A percentile compares a stretch with the other conserved stretches of the same genome.
phyloP scores from a whole-genome alignment of 192 early-diverging fungal species.

The Rhizophagus sp. region DNA sequence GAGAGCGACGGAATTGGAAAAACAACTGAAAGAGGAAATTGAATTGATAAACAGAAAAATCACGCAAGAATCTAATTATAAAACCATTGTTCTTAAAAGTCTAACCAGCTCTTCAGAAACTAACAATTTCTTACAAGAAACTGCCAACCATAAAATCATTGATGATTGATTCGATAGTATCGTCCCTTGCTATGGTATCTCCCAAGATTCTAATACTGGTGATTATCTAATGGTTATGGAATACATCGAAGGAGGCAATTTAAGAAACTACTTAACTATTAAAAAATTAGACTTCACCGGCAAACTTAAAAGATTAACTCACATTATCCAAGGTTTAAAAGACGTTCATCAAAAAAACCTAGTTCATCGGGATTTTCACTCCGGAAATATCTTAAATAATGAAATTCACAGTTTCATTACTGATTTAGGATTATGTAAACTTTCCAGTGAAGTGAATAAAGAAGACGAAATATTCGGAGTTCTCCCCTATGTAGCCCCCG shows the following conservation, averaged over 20 bases:
- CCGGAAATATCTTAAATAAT: slow-evolving; percentile 43
- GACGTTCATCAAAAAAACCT: slow-evolving; percentile 38
- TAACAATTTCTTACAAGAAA: neutral
- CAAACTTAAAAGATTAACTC: slow-evolving; percentile 1
- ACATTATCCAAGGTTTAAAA: slow-evolving; percentile 34
- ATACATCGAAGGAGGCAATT: slow-evolving; percentile 25
- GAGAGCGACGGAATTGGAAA: too few species aligned
- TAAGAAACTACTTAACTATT: too few species aligned
- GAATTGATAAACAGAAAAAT: too few species aligned
- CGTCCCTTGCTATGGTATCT: slow-evolving; percentile 34
- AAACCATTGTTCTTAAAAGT: neutral
- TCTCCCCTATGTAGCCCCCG: slow-evolving; percentile 39
- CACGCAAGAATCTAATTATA: too few species aligned
- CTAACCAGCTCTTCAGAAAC: neutral
- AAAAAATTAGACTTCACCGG: neutral
- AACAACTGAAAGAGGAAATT: too few species aligned
- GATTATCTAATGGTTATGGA: slow-evolving; percentile 46
- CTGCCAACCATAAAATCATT: neutral
- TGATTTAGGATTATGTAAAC: too few species aligned
- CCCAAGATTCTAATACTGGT: slow-evolving; percentile 33
- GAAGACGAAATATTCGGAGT: slow-evolving; percentile 31
- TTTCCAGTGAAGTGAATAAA: neutral
- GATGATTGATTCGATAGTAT: neutral
- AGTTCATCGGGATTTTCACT: slow-evolving; percentile 45
- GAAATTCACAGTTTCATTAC: slow-evolving; percentile 19